phyloP scores from a whole-genome alignment of 2,329 filamentous ascomycete species.

The Paracorniculantispora psalliotae region DNA sequence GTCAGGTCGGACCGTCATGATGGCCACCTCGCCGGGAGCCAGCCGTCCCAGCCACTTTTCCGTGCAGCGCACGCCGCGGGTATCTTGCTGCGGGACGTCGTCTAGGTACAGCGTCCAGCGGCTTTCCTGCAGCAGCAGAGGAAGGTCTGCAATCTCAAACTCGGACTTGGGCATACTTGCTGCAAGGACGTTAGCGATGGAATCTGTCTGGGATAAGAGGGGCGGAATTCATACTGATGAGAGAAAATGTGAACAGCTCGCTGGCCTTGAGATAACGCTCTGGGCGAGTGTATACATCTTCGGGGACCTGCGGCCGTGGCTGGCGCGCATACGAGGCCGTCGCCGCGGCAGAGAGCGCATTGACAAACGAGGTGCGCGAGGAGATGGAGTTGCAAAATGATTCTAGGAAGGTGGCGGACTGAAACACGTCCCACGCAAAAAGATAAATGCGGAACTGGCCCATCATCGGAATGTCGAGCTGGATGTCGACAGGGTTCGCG shows the following conservation, averaged over 20 bases:
- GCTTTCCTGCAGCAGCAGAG: constrained; percentile 56
- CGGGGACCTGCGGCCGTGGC: constrained; percentile 50
- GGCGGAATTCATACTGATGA: constrained; percentile 53
- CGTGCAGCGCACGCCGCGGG: constrained; percentile 49
- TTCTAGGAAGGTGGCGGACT: constrained; percentile 53
- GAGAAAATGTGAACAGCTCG: constrained; percentile 62
- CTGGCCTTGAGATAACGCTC: constrained; percentile 65
- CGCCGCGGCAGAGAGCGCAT: constrained; percentile 53
- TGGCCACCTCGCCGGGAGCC: constrained; percentile 50
- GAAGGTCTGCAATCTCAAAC: constrained; percentile 63
- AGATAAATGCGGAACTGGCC: constrained; percentile 75
- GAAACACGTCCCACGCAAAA: constrained; percentile 58
- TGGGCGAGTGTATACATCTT: constrained; percentile 62
- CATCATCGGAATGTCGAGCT: constrained; percentile 72
- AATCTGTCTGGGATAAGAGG: neutral
- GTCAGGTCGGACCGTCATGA: constrained; percentile 67
- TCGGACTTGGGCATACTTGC: constrained; percentile 56
- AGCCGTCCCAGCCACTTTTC: constrained; percentile 65
- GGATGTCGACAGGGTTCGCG: constrained; percentile 71
- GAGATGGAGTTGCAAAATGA: constrained; percentile 53
- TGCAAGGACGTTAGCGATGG: constrained; percentile 20
- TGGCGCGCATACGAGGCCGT: constrained; percentile 57
- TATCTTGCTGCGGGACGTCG: constrained; percentile 53
- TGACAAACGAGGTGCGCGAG: constrained; percentile 49
- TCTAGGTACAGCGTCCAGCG: constrained; percentile 71